Base-by-base conservation (phyloP, 148 eudicot genomes). In the Diospyros kaki region DNA sequence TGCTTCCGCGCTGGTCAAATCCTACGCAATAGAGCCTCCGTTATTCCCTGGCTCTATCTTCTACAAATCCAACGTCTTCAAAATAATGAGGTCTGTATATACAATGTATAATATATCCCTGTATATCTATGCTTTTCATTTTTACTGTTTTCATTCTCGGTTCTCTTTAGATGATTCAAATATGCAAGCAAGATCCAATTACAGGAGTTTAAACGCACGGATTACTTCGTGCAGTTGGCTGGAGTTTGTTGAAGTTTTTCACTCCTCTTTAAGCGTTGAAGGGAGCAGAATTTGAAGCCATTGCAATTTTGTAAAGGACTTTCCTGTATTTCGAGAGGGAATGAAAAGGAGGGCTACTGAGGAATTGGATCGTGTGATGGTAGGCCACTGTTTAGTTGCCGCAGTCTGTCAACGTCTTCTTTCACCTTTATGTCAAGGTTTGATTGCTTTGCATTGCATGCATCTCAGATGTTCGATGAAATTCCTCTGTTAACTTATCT, bases 361-460 rank as follows among this genome's bases (percentile, higher is more conserved):
- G 60, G 99, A 95, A 82, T 86, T 95, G 99, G 99, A 95, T 73
- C 93, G 92, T 55, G 96, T 95, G 78, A 95, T 92, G 97, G 97
- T 95, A 40, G 99, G 90, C 80, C 86, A 97, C 59, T 95, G 97
- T 97, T 95, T 75, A 82, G 96, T 87, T 73, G 44, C 10, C 43
- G 5, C 77, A 73, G 59, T 58, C 50, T 52, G 11, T 60, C 28
- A 28, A 28, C 28, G 28, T 28, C 28, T 45, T 43, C 69, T 14
- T 3, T 59, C 12, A 61, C 18, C 8, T 3, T 17, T 9, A 28
- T 60, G 15, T 48, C 28, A 5, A 5, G 12, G 28, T 28, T 28
- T 28, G 28, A 28, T 28, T 28, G 28, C 28, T 28, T 28, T 28
- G 28, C 28, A 28, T 28, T 28, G 28, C 28, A 28, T 28, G 28